Conservation (phyloP, 1,284 basidiomycete genomes). For the Xerocomus nothofagi region DNA sequence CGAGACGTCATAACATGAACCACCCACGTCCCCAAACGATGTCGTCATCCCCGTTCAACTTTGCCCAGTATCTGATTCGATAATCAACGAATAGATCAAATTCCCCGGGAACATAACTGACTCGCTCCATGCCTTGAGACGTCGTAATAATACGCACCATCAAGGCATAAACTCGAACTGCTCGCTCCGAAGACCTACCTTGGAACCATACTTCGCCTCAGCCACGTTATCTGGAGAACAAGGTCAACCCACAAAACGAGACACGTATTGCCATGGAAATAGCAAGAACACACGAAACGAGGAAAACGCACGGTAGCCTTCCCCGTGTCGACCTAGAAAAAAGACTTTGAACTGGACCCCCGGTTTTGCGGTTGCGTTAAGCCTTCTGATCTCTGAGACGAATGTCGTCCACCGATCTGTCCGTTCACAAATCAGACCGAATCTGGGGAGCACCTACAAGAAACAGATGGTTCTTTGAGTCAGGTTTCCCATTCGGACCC, state of each 20-base stretch:
- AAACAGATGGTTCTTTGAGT: neutral
- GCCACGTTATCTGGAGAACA: constrained; percentile 66
- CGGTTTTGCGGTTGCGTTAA: constrained; percentile 46
- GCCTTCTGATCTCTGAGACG: constrained; percentile 37
- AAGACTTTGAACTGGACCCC: constrained; percentile 60
- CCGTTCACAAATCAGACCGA: constrained; percentile 59
- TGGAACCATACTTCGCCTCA: constrained; percentile 67
- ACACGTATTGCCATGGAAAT: neutral
- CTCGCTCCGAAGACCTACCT: constrained; percentile 36
- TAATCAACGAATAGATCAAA: neutral
- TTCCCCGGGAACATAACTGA: constrained; percentile 32
- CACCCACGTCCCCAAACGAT: constrained; percentile 77
- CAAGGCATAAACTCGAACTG: neutral
- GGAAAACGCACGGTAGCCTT: constrained; percentile 49
- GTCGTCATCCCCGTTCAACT: constrained; percentile 67
- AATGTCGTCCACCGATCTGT: constrained; percentile 56
- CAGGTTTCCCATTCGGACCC: neutral
- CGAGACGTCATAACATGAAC: neutral
- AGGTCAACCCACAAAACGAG: neutral
- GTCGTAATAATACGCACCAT: neutral
- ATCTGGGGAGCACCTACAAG: constrained; percentile 53
- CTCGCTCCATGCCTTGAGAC: constrained; percentile 52
- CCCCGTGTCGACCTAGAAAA: constrained; percentile 68
- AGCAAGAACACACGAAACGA: too few species aligned
- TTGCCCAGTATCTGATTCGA: constrained; percentile 61